Evolutionary conservation across 805 yeast genomes (phyloP).

Genomic region (Danielia oregonensis): DNA sequence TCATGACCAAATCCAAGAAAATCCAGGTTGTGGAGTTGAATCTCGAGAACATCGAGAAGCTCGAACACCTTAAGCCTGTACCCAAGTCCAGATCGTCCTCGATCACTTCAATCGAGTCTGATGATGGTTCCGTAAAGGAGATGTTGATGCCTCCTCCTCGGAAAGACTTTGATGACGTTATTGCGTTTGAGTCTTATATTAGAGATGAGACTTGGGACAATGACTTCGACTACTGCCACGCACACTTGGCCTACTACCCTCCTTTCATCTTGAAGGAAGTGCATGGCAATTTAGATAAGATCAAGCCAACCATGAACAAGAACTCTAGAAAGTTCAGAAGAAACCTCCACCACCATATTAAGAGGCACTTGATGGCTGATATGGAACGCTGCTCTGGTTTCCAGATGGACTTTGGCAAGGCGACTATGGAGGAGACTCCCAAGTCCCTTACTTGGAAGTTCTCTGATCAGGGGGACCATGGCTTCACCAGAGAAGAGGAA

Average conservation of each 20-base stretch:
- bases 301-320: slow-evolving; percentile 68
- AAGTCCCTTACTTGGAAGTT: slow-evolving; percentile 62
- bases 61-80: slow-evolving; percentile 35
- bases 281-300: slow-evolving; percentile 66
- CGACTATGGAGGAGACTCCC: slow-evolving; percentile 45
- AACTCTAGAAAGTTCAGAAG: slow-evolving; percentile 69
- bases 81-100: slow-evolving; percentile 39
- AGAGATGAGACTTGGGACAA: slow-evolving; percentile 75
- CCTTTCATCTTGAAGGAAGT: slow-evolving; percentile 68
- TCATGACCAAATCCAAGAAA: slow-evolving; percentile 26
- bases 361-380: slow-evolving; percentile 66
- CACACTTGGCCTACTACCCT: slow-evolving; percentile 64
- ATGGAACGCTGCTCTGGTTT: slow-evolving; percentile 61
- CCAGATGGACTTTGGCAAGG: slow-evolving; percentile 47
- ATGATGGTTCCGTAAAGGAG: slow-evolving; percentile 22
- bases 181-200: slow-evolving; percentile 58
- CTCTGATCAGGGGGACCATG: slow-evolving; percentile 55
- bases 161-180: slow-evolving; percentile 57
- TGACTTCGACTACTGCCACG: slow-evolving; percentile 66
- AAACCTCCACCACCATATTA: slow-evolving; percentile 70
- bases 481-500: slow-evolving; percentile 47
- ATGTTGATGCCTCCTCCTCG: slow-evolving; percentile 38
- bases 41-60: slow-evolving; percentile 34
- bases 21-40: slow-evolving; percentile 22
- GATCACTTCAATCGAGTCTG: slow-evolving; percentile 35